Percentiles rank a stretch among this genome's conserved stretches.
Evolutionary conservation across 1,139 yeast species (phyloP).

Genomic region (Yamadazyma triangularis): DNA sequence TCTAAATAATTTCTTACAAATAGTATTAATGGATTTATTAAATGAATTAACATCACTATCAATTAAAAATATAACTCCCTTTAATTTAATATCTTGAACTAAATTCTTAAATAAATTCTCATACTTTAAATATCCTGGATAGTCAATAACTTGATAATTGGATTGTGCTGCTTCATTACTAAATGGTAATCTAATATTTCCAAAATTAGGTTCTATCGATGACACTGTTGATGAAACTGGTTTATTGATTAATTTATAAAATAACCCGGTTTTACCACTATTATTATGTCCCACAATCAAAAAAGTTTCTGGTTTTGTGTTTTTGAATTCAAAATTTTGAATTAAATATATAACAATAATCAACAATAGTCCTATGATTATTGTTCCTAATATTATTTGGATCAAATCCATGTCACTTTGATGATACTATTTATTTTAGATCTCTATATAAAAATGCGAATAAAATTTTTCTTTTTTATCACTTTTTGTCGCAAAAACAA

Average conservation of each 20-base stretch:
- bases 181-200: constrained; percentile 29
- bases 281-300: constrained; percentile 68
- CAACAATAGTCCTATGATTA: constrained; percentile 20
- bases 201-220: constrained; percentile 39
- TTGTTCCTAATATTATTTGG: constrained; percentile 18
- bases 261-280: constrained; percentile 75
- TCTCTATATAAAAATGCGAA: too few species aligned
- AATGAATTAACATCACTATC: constrained; percentile 38
- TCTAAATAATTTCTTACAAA: constrained; percentile 53
- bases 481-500: too few species aligned
- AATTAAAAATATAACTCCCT: constrained; percentile 68
- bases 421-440: too few species aligned
- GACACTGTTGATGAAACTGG: constrained; percentile 31
- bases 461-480: too few species aligned
- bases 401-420: constrained; percentile 28
- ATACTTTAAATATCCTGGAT: constrained; percentile 83
- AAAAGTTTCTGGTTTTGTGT: constrained; percentile 45
- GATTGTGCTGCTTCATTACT: constrained; percentile 28
- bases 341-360: constrained; percentile 19
- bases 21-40: constrained; percentile 15
- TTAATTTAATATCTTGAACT: constrained; percentile 39
- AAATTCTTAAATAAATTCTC: constrained; percentile 43
- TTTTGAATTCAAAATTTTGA: constrained; percentile 19
- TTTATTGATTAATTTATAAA: constrained; percentile 22
- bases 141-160: constrained; percentile 56